Percentiles rank a stretch among this genome's conserved stretches.
phyloP scores from a whole-genome alignment of 768 basidiomycete genomes.

The Trichaptum fuscoviolaceum region DNA sequence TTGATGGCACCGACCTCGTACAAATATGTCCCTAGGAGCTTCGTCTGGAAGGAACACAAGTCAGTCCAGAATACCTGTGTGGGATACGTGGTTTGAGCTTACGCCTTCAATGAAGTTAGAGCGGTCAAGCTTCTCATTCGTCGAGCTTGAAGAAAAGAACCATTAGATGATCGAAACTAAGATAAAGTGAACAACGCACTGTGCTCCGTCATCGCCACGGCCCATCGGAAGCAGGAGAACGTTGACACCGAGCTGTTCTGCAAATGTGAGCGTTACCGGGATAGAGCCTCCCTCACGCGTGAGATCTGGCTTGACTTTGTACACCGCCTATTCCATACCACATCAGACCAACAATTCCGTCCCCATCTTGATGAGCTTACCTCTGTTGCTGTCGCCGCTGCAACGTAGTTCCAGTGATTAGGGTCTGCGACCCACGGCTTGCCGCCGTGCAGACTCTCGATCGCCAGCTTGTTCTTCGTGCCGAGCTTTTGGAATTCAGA shows the following conservation, averaged over 20 bases:
- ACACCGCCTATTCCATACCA: constrained; percentile 37
- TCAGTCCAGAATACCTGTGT: background rate
- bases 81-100: constrained; percentile 22
- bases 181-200: constrained; percentile 43
- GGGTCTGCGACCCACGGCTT: constrained; percentile 85
- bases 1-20: constrained; percentile 50
- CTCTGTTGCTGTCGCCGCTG: constrained; percentile 83
- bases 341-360: no score
- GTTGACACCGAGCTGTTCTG: constrained; percentile 81
- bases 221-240: constrained; percentile 91
- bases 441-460: constrained; percentile 75
- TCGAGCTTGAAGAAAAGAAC: constrained; percentile 47
- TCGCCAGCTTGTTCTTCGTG: constrained; percentile 72
- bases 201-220: constrained; percentile 90
- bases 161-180: background rate
- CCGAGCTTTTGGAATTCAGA: constrained; percentile 81
- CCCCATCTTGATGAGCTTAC: constrained; percentile 25
- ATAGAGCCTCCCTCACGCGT: constrained; percentile 94
- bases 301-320: constrained; percentile 70
- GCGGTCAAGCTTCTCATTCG: constrained; percentile 91
- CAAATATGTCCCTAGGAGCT: constrained; percentile 75
- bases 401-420: constrained; percentile 91
- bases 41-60: constrained; percentile 38
- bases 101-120: constrained; percentile 88
- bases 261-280: constrained; percentile 91